Percentiles rank a stretch among this genome's conserved stretches.
Evolutionary conservation across 2,329 filamentous ascomycete species (phyloP).

Genomic region (Septoria linicola): DNA sequence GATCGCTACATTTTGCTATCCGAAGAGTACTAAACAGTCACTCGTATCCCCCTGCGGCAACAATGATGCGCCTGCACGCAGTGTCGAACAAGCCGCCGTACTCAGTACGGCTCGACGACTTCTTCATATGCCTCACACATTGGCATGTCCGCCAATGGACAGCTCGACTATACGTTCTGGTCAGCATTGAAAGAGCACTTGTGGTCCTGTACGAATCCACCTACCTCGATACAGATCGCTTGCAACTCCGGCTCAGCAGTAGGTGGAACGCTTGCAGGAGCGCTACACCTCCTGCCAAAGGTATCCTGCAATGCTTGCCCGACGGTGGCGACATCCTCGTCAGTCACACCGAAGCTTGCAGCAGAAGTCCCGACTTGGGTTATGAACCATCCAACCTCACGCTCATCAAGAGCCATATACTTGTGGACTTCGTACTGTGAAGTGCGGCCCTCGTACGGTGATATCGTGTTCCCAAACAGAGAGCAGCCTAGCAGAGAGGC

Average conservation of each 20-base stretch:
- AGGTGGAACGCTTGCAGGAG: constrained; percentile 46
- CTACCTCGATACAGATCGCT: constrained; percentile 51
- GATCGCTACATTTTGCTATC: too few species aligned
- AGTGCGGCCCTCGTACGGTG: constrained; percentile 50
- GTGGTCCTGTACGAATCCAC: not conserved
- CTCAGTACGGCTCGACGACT: not conserved
- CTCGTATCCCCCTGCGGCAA: too few species aligned
- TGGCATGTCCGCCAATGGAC: constrained; percentile 4
- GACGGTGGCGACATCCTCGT: constrained; percentile 52
- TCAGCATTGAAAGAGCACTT: not conserved
- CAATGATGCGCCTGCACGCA: too few species aligned
- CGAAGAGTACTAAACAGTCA: too few species aligned
- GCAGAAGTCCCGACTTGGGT: constrained; percentile 57
- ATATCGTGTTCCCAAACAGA: constrained; percentile 50
- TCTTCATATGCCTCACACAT: not conserved
- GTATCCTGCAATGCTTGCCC: constrained; percentile 50
- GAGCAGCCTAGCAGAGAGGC: constrained; percentile 59
- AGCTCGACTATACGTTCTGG: not conserved
- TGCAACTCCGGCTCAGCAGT: constrained; percentile 51
- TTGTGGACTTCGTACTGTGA: constrained; percentile 58
- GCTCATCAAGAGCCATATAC: constrained; percentile 55
- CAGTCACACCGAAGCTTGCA: constrained; percentile 58
- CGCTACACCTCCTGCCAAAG: constrained; percentile 56
- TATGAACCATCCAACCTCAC: constrained; percentile 60
- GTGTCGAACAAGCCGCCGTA: too few species aligned